Evolutionary conservation across 306 rosid genomes (phyloP), one percentile per base, ranked within the genome.

Genomic region (Castanea mollissima): DNA sequence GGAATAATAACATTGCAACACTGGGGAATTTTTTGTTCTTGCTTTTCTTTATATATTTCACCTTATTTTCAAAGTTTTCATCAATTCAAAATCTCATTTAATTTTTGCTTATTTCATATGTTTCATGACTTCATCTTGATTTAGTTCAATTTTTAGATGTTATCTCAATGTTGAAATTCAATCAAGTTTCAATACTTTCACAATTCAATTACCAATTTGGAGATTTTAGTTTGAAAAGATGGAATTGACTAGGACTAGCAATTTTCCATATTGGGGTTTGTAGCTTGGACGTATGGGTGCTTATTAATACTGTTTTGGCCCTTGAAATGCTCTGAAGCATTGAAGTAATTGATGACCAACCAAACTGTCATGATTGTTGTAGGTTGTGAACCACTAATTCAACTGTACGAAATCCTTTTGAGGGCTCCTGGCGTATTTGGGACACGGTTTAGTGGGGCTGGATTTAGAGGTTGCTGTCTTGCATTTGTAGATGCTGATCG

Each of bases 391-490:
- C 98, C 97, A 52, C 75, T 95, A 52, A 89, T 91, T 69, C 98
- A 91, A 83, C 87, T 95, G 46, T 92, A 88, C 20, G 90, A 90
- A 91, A 88, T 91, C 71, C 90, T 95, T 76, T 70, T 89, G 87
- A 89, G 84, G 76, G 91, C 98, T 64, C 97, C 96, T 11, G 99
- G 98, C 34, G 92, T 92, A 12, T 86, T 81, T 75, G 99, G 98
- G 77, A 93, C 98, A 52, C 92, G 98, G 76, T 93, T 95, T 80
- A 93, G 98, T 38, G 99, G 99, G 20, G 99, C 99, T 32, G 98
- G 99, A 69, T 95, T 95, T 71, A 85, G 98, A 87, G 99, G 99
- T 5, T 95, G 98, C 76, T 95, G 99, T 55, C 62, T 95, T 41
- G 99, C 96, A 60, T 68, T 95, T n/a, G 98, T 95, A 34, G 92